A percentile compares a stretch with the other conserved stretches of the same genome.
Evolutionary conservation across 176 grass and related monocot genomes (phyloP).

Genomic region (Echinochloa phyllopogon): DNA sequence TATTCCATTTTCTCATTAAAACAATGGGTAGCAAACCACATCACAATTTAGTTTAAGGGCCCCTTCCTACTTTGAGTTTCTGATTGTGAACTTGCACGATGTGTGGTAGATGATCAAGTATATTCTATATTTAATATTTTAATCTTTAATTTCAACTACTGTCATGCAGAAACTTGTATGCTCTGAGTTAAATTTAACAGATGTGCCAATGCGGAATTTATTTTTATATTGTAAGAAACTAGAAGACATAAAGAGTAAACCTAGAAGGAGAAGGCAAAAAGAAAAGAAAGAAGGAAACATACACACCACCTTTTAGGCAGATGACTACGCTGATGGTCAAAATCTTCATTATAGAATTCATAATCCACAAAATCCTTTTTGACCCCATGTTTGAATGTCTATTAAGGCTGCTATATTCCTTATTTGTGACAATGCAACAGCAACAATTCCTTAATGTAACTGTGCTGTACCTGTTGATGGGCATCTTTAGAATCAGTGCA

Average conservation of each 20-base stretch:
- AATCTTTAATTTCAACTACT: constrained; percentile 1
- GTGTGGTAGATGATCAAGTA: neutral
- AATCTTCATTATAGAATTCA: constrained; percentile 28
- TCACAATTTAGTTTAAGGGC: constrained; percentile 12
- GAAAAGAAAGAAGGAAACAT: neutral
- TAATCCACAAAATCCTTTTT: neutral
- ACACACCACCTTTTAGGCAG: constrained; percentile 16
- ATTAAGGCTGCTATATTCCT: constrained; percentile 17
- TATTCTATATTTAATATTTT: constrained; percentile 11
- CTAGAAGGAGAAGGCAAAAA: constrained; percentile 4
- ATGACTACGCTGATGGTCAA: neutral
- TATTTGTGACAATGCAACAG: constrained; percentile 25
- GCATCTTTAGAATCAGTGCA: neutral
- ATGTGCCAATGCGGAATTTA: neutral
- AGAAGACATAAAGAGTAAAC: neutral
- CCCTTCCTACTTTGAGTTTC: constrained; percentile 2
- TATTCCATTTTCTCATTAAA: constrained; percentile 18
- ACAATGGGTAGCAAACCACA: neutral
- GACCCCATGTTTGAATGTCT: neutral
- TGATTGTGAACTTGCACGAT: constrained; percentile 22
- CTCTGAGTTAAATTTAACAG: neutral
- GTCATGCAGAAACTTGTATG: constrained; percentile 4
- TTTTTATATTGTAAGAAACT: neutral
- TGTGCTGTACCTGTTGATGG: constrained; percentile 20
- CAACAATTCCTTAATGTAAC: constrained; percentile 16